Evolutionary conservation across 148 eudicot genomes (phyloP).

Genomic region (Nepenthes gracilis): DNA sequence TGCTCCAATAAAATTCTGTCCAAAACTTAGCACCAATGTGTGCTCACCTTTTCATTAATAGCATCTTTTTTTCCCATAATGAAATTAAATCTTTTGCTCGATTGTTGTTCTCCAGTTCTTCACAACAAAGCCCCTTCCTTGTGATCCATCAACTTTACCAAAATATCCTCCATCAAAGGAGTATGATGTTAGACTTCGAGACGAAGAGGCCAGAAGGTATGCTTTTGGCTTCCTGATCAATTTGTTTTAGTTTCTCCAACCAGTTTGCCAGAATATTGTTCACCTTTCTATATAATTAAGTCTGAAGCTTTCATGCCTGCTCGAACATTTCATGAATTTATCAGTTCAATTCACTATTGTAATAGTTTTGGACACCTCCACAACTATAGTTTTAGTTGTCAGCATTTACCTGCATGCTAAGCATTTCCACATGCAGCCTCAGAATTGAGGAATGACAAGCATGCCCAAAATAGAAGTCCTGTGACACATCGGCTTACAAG

Average conservation of each 20-base stretch:
- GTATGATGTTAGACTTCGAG: constrained; percentile 56
- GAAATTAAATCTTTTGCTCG: too few species aligned
- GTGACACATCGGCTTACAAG: too few species aligned
- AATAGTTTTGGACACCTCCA: not conserved
- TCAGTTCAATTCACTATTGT: not conserved
- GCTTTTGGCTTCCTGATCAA: not conserved
- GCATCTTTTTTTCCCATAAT: too few species aligned
- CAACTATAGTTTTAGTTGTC: too few species aligned
- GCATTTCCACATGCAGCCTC: too few species aligned
- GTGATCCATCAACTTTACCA: constrained; percentile 73
- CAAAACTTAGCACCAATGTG: too few species aligned
- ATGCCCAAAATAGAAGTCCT: too few species aligned
- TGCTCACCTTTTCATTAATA: too few species aligned
- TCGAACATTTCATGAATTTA: not conserved
- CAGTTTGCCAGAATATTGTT: not conserved
- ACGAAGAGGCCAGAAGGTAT: constrained; percentile 75
- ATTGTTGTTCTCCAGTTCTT: constrained; percentile 47
- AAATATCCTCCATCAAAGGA: constrained; percentile 82
- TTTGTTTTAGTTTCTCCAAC: not conserved
- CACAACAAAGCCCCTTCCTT: constrained; percentile 59
- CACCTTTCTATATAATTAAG: not conserved
- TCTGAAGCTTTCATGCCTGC: not conserved
- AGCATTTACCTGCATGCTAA: too few species aligned
- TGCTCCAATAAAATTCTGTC: too few species aligned
- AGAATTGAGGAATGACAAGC: too few species aligned